A percentile compares a stretch with the other conserved stretches of the same genome.
phyloP scores from a whole-genome alignment of 768 basidiomycete genomes.

The Tubosaeta sp. region DNA sequence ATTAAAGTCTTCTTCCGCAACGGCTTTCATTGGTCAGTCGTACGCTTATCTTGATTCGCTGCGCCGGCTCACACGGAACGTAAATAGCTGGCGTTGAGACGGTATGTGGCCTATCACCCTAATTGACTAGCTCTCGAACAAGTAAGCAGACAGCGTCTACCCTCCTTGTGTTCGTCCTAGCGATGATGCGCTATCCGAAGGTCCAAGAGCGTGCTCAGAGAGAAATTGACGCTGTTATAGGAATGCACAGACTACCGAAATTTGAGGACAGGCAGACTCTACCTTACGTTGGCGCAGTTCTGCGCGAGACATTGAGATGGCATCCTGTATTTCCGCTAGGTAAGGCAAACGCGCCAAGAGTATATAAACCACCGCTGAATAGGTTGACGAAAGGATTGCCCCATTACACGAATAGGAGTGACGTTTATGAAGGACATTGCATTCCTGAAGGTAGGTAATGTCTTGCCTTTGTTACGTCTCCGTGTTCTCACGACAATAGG shows the following conservation, averaged over 20 bases:
- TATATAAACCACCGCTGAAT: not conserved
- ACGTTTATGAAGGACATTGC: slow-evolving; percentile 23
- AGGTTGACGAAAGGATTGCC: slow-evolving; percentile 21
- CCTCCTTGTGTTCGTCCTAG: slow-evolving; percentile 28
- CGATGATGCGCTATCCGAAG: slow-evolving; percentile 34
- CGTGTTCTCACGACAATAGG: slow-evolving; percentile 21
- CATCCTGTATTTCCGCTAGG: slow-evolving; percentile 32
- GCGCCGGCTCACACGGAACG: slow-evolving; percentile 2
- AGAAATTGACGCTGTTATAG: slow-evolving; percentile 32
- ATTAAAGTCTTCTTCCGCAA: slow-evolving; percentile 29
- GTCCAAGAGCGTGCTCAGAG: slow-evolving; percentile 31
- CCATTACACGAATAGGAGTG: slow-evolving; percentile 22
- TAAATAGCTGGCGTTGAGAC: slow-evolving; percentile 29
- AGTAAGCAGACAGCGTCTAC: slow-evolving; percentile 30
- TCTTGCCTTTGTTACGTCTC: not conserved
- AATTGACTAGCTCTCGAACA: slow-evolving; percentile 1
- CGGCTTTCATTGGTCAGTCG: slow-evolving; percentile 30
- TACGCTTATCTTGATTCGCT: not conserved
- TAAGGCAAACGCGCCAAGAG: slow-evolving; percentile 1
- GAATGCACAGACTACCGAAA: slow-evolving; percentile 24
- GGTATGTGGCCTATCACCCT: slow-evolving; percentile 9
- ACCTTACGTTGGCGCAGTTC: slow-evolving; percentile 30
- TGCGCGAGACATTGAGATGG: slow-evolving; percentile 35
- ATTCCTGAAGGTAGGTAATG: slow-evolving; percentile 24
- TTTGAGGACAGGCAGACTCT: slow-evolving; percentile 26